phyloP scores from a whole-genome alignment of 352 stramenopile genomes.

The Lagenidium giganteum region DNA sequence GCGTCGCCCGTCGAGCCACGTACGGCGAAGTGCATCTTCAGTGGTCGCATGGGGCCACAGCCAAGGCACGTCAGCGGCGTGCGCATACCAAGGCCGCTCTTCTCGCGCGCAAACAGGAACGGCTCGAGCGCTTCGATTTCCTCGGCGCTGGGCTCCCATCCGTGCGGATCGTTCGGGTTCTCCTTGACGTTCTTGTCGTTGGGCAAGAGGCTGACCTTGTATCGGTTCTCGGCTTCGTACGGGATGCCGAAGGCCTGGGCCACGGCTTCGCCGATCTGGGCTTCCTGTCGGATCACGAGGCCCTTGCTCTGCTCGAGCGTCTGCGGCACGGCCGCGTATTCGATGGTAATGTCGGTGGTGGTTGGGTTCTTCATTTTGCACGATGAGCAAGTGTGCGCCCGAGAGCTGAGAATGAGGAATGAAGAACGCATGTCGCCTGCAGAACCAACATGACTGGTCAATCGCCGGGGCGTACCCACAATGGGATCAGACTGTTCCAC shows the following conservation, averaged over 20 bases:
- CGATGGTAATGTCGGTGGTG: too few relatives aligned
- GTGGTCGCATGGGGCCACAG: conserved; percentile 30
- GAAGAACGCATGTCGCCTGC: too few relatives aligned
- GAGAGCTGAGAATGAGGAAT: too few relatives aligned
- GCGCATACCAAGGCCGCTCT: conserved; percentile 29
- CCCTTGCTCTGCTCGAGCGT: conserved; percentile 35
- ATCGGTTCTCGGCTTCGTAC: conserved; percentile 55
- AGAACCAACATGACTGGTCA: too few relatives aligned
- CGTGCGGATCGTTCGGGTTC: conserved; percentile 30
- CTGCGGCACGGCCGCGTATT: too few relatives aligned
- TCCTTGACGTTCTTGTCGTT: conserved; percentile 50
- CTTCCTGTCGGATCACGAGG: conserved; percentile 48
- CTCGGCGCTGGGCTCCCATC: conserved; percentile 37
- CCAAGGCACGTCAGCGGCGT: conserved; percentile 28
- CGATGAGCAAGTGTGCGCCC: too few relatives aligned
- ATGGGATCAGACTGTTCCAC: too few relatives aligned
- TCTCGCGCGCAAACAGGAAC: conserved; percentile 40
- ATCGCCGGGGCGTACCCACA: too few relatives aligned
- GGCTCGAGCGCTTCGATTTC: conserved; percentile 44
- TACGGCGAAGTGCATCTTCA: conserved; percentile 42
- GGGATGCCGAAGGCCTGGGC: conserved; percentile 45
- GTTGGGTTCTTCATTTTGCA: too few relatives aligned
- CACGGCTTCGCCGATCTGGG: conserved; percentile 35
- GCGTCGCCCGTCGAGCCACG: conserved; percentile 30
- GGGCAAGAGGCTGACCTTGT: conserved; percentile 40